Percentiles rank a stretch among this genome's conserved stretches.
These are phyloP conservation scores for Dactylis glomerata DNA, from an alignment of 176 grass and related monocot genomes.

Conservation along the genomic window DNA sequence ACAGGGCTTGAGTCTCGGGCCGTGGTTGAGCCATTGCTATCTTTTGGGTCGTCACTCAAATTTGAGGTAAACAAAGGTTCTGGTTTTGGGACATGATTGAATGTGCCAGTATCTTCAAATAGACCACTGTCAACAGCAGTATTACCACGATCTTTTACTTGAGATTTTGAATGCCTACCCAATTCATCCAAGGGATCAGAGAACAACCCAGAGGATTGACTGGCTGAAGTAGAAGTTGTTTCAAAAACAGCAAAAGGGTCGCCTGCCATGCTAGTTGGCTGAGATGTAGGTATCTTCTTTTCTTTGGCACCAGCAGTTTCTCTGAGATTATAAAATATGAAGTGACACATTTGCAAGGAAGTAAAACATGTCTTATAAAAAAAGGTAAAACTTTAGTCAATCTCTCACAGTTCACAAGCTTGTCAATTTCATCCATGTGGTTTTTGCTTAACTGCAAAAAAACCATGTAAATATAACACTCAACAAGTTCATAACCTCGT, in stretches of 20 bases:
- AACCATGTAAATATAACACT: neutral
- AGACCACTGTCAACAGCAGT: constrained; percentile 32
- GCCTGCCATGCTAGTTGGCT: constrained; percentile 41
- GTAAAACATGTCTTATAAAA: neutral
- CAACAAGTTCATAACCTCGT: neutral
- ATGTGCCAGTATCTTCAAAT: constrained; percentile 55
- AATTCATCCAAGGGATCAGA: constrained; percentile 60
- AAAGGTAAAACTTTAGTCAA: neutral
- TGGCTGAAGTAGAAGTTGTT: constrained; percentile 53
- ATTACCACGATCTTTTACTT: constrained; percentile 35
- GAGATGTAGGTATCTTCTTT: constrained; percentile 49
- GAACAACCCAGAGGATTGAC: constrained; percentile 53
- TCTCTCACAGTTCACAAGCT: neutral
- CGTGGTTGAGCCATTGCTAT: constrained; percentile 41
- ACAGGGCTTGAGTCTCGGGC: constrained; percentile 37
- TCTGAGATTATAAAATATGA: constrained; percentile 46
- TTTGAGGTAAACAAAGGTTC: constrained; percentile 53
- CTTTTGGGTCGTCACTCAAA: constrained; percentile 31
- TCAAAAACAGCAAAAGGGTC: constrained; percentile 86
- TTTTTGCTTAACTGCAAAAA: constrained; percentile 5
- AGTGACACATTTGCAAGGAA: neutral
- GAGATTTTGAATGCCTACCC: constrained; percentile 38
- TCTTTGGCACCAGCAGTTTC: constrained; percentile 44
- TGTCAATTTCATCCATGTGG: neutral
- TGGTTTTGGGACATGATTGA: constrained; percentile 48